phyloP scores from a whole-genome alignment of 75 land plant genomes.

The Larix kaempferi region DNA sequence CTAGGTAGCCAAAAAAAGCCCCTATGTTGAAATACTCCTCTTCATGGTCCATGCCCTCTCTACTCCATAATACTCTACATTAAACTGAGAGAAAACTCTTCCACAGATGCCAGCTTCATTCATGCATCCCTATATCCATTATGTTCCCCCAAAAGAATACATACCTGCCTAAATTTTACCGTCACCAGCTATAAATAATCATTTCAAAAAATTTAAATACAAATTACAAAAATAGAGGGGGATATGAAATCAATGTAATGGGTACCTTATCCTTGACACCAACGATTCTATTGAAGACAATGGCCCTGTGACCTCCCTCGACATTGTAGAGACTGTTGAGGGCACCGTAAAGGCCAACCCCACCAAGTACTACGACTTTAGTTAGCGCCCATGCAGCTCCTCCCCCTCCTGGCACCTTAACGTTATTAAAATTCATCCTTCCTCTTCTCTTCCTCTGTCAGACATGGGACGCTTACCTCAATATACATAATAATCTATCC shows the following conservation, averaged over 20 bases:
- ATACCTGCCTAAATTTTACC: no score
- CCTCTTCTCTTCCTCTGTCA: neutral
- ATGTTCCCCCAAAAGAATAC: no score
- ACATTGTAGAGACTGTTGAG: constrained; percentile 88
- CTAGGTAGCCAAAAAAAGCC: no score
- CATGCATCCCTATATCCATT: no score
- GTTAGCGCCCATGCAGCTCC: constrained; percentile 56
- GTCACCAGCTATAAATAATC: neutral
- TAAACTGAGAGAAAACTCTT: no score
- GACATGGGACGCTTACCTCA: no score
- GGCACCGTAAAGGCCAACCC: constrained; percentile 61
- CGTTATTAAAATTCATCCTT: constrained; percentile 60
- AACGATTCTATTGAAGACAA: constrained; percentile 79
- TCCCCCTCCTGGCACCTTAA: constrained; percentile 51
- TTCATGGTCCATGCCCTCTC: no score
- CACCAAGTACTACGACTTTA: constrained; percentile 63
- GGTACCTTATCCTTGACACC: constrained; percentile 83
- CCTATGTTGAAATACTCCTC: no score
- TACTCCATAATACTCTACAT: no score
- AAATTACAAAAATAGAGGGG: neutral
- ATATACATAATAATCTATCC: no score
- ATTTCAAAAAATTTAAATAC: neutral
- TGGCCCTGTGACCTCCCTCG: constrained; percentile 93
- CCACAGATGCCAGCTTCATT: no score
- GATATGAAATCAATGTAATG: neutral